Evolutionary conservation across 2,329 filamentous ascomycete species (phyloP).

Genomic region (Aspergillus piperis): DNA sequence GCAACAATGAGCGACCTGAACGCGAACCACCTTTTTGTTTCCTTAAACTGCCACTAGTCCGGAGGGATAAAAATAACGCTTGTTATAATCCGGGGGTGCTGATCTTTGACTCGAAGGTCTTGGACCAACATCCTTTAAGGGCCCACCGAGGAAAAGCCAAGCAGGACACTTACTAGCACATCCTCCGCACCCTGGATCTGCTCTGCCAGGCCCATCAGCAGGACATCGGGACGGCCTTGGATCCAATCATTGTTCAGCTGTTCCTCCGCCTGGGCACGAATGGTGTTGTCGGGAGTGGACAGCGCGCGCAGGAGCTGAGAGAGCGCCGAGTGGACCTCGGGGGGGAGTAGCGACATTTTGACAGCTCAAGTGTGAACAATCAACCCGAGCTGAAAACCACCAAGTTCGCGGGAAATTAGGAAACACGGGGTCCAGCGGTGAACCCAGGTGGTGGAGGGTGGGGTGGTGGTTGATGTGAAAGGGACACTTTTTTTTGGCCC

Average conservation of each 20-base stretch:
- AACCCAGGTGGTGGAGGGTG: slow-evolving; percentile 19
- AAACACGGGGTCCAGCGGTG: slow-evolving; percentile 17
- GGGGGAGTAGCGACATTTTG: slow-evolving; percentile 80
- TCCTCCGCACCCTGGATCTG: slow-evolving; percentile 81
- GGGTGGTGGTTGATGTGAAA: slow-evolving; percentile 15
- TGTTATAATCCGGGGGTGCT: background rate
- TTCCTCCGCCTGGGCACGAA: slow-evolving; percentile 84
- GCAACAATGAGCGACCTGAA: background rate
- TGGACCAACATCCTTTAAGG: background rate
- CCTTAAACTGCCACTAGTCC: background rate
- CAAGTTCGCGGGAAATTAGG: slow-evolving; percentile 17
- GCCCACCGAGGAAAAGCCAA: background rate
- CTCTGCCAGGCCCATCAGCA: slow-evolving; percentile 92
- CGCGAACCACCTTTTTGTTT: background rate
- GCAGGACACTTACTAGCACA: slow-evolving; percentile 60
- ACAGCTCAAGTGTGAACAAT: slow-evolving; percentile 31
- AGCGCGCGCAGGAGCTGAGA: slow-evolving; percentile 83
- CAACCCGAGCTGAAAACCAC: slow-evolving; percentile 21
- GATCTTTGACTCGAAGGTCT: background rate
- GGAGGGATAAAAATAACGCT: background rate
- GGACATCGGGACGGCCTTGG: slow-evolving; percentile 73
- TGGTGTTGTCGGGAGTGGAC: slow-evolving; percentile 83
- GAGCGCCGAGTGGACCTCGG: slow-evolving; percentile 82
- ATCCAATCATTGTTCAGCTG: slow-evolving; percentile 92
- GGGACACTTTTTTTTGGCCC: slow-evolving; percentile 18